Conservation (phyloP, 2,329 filamentous ascomycete genomes). For the Neurospora sp. region DNA sequence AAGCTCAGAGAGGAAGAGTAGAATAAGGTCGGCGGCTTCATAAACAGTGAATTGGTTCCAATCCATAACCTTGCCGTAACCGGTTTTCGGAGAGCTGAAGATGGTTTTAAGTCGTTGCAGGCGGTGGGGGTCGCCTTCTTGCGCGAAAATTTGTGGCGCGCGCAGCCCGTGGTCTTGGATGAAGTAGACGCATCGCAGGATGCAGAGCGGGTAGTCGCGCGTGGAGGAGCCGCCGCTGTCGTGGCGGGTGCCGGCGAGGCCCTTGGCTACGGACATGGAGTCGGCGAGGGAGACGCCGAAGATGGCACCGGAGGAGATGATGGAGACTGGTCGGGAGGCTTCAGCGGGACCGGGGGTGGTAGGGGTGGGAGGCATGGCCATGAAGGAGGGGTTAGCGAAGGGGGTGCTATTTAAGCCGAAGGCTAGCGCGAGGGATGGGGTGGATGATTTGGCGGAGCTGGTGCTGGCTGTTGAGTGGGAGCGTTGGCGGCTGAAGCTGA, state of each 20-base stretch:
- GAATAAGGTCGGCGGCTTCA: constrained; percentile 32
- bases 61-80: constrained; percentile 29
- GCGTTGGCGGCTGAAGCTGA: neutral
- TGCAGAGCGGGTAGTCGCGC: constrained; percentile 32
- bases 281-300: constrained; percentile 31
- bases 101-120: constrained; percentile 27
- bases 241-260: constrained; percentile 30
- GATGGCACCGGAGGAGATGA: constrained; percentile 20
- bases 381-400: constrained; percentile 1
- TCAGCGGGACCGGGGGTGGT: constrained; percentile 15
- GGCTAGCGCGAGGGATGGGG: neutral
- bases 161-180: constrained; percentile 24
- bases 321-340: constrained; percentile 13
- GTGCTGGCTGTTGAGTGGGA: neutral
- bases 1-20: constrained; percentile 30
- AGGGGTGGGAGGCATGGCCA: constrained; percentile 1
- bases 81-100: constrained; percentile 25
- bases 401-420: neutral
- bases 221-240: constrained; percentile 24
- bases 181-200: constrained; percentile 31
- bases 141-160: constrained; percentile 29
- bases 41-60: constrained; percentile 28
- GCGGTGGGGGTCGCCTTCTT: constrained; percentile 23
- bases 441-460: neutral
- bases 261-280: constrained; percentile 30